phyloP scores from a whole-genome alignment of 495 filamentous ascomycete genomes.

The Geoglossum glabrum region DNA sequence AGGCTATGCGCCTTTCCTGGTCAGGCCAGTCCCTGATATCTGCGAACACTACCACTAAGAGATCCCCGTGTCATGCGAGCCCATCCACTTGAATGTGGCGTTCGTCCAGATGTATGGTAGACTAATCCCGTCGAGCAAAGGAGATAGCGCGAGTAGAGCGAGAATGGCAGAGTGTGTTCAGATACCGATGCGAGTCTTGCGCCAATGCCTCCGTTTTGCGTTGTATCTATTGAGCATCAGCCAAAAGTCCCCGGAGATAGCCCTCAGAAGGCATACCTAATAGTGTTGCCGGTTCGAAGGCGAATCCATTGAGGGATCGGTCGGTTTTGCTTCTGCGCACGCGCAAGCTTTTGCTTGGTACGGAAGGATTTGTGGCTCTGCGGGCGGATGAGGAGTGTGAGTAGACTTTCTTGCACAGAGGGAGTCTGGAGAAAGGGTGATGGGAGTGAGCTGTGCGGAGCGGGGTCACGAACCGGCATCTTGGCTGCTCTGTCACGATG shows the following conservation, averaged over 20 bases:
- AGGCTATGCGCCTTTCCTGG: not conserved
- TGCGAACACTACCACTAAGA: not conserved
- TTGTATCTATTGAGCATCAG: conserved; percentile 55
- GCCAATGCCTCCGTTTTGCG: conserved; percentile 98
- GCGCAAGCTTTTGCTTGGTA: conserved; percentile 95
- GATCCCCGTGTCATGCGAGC: not conserved
- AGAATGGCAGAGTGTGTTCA: conserved; percentile 16
- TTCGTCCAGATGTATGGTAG: not conserved
- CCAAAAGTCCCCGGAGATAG: not conserved
- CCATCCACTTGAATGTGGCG: not conserved
- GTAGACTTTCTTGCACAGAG: not conserved
- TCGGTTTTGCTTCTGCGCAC: conserved; percentile 98
- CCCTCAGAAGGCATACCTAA: conserved; percentile 49
- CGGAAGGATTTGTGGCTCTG: conserved; percentile 7
- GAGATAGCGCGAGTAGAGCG: not conserved
- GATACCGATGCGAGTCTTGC: conserved; percentile 97
- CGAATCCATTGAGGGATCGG: conserved; percentile 99
- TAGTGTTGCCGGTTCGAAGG: conserved; percentile 94
- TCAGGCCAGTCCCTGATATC: not conserved
- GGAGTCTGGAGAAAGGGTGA: not conserved
- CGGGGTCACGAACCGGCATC: conserved; percentile 1
- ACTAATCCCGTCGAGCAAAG: not conserved
- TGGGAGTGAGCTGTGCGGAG: not conserved
- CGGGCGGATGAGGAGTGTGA: not conserved
- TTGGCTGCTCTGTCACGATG: conserved; percentile 3